phyloP scores from a whole-genome alignment of 129 eudicot species.

The Flaveria sonorensis region DNA sequence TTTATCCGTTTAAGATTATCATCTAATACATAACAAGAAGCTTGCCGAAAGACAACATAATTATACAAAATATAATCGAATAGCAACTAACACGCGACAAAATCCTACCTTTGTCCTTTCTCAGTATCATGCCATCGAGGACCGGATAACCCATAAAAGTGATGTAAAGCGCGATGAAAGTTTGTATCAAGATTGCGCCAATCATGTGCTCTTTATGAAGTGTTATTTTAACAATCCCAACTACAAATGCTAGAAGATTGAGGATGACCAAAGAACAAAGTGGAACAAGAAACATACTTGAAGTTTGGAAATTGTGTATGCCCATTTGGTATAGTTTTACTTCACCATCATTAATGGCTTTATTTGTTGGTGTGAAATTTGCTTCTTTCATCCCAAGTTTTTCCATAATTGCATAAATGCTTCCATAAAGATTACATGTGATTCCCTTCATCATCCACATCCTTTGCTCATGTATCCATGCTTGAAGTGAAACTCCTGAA shows the following conservation, averaged over 20 bases:
- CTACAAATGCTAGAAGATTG: not conserved
- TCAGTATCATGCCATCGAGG: no score
- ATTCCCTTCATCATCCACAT: not conserved
- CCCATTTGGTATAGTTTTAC: slow-evolving; percentile 1
- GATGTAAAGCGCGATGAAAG: not conserved
- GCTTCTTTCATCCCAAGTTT: not conserved
- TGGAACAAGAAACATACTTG: not conserved
- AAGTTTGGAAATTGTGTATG: not conserved
- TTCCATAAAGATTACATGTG: not conserved
- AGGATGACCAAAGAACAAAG: not conserved
- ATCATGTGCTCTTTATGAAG: not conserved
- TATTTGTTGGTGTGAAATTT: not conserved
- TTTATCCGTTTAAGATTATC: no score
- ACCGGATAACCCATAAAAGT: not conserved
- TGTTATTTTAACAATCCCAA: not conserved
- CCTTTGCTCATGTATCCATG: not conserved
- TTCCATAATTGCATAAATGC: not conserved
- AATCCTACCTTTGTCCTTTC: not conserved
- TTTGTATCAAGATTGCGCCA: not conserved
- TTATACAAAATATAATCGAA: not conserved
- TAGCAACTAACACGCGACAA: not conserved
- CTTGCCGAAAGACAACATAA: not conserved
- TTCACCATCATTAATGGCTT: not conserved
- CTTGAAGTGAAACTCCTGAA: not conserved
- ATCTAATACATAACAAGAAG: not conserved